phyloP scores from a whole-genome alignment of 768 basidiomycete species.

The Suillus placidus region DNA sequence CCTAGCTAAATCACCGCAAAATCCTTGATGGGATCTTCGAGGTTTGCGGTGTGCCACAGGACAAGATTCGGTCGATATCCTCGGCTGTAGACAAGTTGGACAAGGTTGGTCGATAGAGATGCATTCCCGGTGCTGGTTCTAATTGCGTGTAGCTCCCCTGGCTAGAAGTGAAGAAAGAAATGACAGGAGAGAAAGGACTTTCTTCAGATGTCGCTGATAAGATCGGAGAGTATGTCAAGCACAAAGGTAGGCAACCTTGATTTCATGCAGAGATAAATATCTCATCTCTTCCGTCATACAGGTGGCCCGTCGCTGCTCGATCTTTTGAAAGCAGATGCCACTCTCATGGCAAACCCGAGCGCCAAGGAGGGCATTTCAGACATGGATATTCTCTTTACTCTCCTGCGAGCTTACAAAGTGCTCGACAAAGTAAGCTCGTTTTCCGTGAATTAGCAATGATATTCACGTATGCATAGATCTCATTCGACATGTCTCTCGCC shows the following conservation, averaged over 20 bases:
- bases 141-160: slow-evolving; percentile 65
- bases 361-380: slow-evolving; percentile 86
- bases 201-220: slow-evolving; percentile 80
- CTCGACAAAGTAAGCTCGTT: slow-evolving; percentile 63
- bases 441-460: neutral
- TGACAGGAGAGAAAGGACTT: slow-evolving; percentile 95
- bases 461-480: slow-evolving; percentile 57
- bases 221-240: slow-evolving; percentile 96
- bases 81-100: slow-evolving; percentile 98
- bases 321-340: slow-evolving; percentile 62
- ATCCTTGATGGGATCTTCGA: slow-evolving; percentile 97
- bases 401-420: slow-evolving; percentile 80
- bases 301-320: slow-evolving; percentile 80
- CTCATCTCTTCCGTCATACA: slow-evolving; percentile 29
- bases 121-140: slow-evolving; percentile 2
- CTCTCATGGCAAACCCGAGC: slow-evolving; percentile 66
- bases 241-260: slow-evolving; percentile 66
- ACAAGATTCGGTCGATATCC: slow-evolving; percentile 90
- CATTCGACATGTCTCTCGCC: slow-evolving; percentile 96
- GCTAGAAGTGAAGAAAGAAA: slow-evolving; percentile 92
- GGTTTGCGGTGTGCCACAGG: slow-evolving; percentile 89
- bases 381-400: slow-evolving; percentile 82
- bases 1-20: slow-evolving; percentile 91
- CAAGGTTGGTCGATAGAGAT: slow-evolving; percentile 58
- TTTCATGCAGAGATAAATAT: neutral